A percentile compares a stretch with the other conserved stretches of the same genome.
These are phyloP conservation scores for Boeremia exigua DNA, from an alignment of 2,329 filamentous ascomycete genomes.

Conservation along the genomic window DNA sequence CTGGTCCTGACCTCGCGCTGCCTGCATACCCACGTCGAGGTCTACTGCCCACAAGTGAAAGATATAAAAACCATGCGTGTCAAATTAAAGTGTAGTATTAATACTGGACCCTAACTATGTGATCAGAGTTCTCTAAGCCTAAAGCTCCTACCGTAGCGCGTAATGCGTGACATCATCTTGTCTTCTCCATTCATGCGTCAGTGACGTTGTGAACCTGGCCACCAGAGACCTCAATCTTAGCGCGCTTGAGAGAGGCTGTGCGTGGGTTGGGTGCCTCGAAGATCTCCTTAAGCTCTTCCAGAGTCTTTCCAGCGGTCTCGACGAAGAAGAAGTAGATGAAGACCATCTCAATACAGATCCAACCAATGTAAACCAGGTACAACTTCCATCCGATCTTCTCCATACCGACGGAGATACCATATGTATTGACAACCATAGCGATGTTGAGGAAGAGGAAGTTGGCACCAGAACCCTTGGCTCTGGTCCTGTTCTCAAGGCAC, in stretches of 20 bases:
- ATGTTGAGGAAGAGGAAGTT: slow-evolving; percentile 45
- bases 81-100: neutral
- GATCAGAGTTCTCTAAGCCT: too few species aligned
- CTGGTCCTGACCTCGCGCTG: slow-evolving; percentile 33
- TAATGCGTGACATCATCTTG: neutral
- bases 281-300: slow-evolving; percentile 42
- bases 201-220: slow-evolving; percentile 33
- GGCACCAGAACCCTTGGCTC: slow-evolving; percentile 46
- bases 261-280: slow-evolving; percentile 40
- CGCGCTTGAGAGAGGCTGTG: slow-evolving; percentile 31
- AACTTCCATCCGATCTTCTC: slow-evolving; percentile 42
- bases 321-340: slow-evolving; percentile 41
- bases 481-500: slow-evolving; percentile 47
- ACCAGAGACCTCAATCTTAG: slow-evolving; percentile 33
- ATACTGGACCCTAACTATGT: too few species aligned
- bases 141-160: too few species aligned
- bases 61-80: neutral
- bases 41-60: slow-evolving; percentile 27
- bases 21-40: slow-evolving; percentile 30
- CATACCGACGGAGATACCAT: slow-evolving; percentile 41
- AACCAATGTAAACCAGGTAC: slow-evolving; percentile 42
- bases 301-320: slow-evolving; percentile 41
- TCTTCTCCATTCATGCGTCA: neutral
- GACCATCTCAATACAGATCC: slow-evolving; percentile 40
- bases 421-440: slow-evolving; percentile 44